Base-by-base conservation (phyloP, 257 asterid species). In the Solanum rostratum region DNA sequence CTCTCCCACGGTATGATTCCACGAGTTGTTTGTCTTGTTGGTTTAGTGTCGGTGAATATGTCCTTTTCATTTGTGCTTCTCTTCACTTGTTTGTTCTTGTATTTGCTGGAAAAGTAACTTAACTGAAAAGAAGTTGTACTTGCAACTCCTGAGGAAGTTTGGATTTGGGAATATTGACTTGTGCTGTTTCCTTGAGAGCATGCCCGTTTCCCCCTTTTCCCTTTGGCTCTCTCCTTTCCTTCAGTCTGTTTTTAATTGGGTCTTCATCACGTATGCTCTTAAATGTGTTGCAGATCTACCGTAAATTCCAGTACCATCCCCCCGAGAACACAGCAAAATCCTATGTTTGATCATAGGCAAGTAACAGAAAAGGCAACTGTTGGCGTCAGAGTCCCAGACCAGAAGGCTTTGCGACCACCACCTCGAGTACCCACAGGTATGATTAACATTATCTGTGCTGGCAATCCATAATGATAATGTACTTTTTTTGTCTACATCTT, bases 1-100 rank as follows among this genome's bases (percentile, higher is more conserved):
- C 98, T 80, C 96, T 94, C 87, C 99, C 98, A 27, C 90, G 99
- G 99, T 95, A 89, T 59, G 92, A 49, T 57, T 84, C 81, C 55
- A 22, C 46, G 79, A 71, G 55, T 15, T 74, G 46, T 80, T 37
- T 41, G 57, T 79, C 63, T 33, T 81, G 50, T 45, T 41, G 50
- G 54, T 68, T 62, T 41, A 73, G 54, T 70, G 19, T 9, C 45
- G 49, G 49, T 68, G 49, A 41, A 27, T 27, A 27, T 14, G 57
- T 20, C 39, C 30, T 53, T 27, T 52, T 30, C 18, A 19, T 45
- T 68, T n/a, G 13, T 83, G 59, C 54, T n/a, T 80, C 71, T 53
- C 39, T 53, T 54, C 60, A 24, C 60, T 74, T 24, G 54, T 46
- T 74, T 76, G 9, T 16, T 76, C 41, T 76, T 49, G 82, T 27